Base-by-base conservation (phyloP, 257 asterid species). In the Ophiorrhiza pumila region DNA sequence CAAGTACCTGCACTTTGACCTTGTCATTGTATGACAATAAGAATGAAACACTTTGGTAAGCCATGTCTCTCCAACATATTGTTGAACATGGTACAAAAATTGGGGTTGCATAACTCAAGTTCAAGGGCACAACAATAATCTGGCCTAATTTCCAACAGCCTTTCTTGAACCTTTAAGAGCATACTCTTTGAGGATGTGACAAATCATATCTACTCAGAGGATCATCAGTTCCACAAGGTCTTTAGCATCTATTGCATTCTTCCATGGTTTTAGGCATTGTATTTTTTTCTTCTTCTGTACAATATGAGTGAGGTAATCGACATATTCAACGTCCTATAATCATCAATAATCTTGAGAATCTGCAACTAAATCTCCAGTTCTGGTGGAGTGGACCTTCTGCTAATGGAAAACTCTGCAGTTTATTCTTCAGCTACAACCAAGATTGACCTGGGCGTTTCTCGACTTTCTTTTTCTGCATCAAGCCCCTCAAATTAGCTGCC, bases 381-480 rank as follows among this genome's bases (percentile, higher is more conserved):
- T n/a, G n/a, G n/a, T n/a, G n/a, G n/a, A n/a, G 1, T 7, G 8
- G 10, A 1, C 58, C 5, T 52, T 52, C 58, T 22, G 58, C 58
- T 52, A 52, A 52, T 22, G 71, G 37, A 57, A 27, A 37, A 49
- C 27, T 62, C 8, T 62, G 45, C 39, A 0, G 41, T n/a, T 14
- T 29, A 52, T 70, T 71, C 69, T 60, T 17, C 61, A 68, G 59
- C 82, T 83, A 79, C 72, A 87, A 80, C 95, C 96, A 88, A 75
- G 96, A 90, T 74, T 83, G 85, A 35, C 88, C 96, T 0, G 92
- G 93, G 72, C 43, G 80, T 70, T 89, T 91, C 50, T 63, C 61
- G 3, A 83, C 81, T 71, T 83, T 47, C 73, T 74, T 85, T 67
- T 80, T 83, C 76, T 65, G 80, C 92, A 91, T 84, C 83, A 79